phyloP scores from a whole-genome alignment of 1,284 basidiomycete genomes.

The Boletus sp. region DNA sequence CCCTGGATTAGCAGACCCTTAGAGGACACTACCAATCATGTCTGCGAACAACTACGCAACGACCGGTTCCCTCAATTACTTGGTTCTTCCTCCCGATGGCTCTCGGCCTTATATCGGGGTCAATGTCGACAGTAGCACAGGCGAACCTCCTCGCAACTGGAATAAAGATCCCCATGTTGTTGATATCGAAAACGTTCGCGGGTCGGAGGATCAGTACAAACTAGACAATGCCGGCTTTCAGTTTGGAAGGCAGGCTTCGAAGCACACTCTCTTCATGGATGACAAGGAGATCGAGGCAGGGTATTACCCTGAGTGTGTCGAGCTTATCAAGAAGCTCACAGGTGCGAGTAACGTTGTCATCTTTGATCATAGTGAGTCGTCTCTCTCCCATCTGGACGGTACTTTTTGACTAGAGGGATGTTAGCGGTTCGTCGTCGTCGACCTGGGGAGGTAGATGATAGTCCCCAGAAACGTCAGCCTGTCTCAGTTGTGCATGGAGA shows the following conservation, averaged over 20 bases:
- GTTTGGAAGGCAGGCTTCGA: conserved; percentile 38
- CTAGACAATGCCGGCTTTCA: conserved; percentile 58
- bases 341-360: conserved; percentile 54
- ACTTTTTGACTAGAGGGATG: neutral
- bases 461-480: conserved; percentile 52
- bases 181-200: conserved; percentile 46
- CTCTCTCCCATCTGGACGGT: neutral
- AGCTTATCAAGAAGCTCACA: conserved; percentile 54
- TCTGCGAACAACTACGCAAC: conserved; percentile 26
- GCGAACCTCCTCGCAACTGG: conserved; percentile 21
- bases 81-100: conserved; percentile 26
- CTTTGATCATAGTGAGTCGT: conserved; percentile 59
- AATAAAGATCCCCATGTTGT: conserved; percentile 18
- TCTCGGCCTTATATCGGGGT: conserved; percentile 20
- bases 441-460: conserved; percentile 44
- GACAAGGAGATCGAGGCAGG: conserved; percentile 48
- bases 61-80: conserved; percentile 25
- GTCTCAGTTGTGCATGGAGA: conserved; percentile 56
- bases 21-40: conserved; percentile 14
- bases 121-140: conserved; percentile 20
- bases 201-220: conserved; percentile 45
- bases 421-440: conserved; percentile 48
- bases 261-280: conserved; percentile 38
- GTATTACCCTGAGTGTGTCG: conserved; percentile 57
- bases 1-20: neutral